A percentile compares a stretch with the other conserved stretches of the same genome.
These are phyloP conservation scores for Graphiopsis chlorocephala DNA, from an alignment of 2,329 filamentous ascomycete species.

Conservation along the genomic window DNA sequence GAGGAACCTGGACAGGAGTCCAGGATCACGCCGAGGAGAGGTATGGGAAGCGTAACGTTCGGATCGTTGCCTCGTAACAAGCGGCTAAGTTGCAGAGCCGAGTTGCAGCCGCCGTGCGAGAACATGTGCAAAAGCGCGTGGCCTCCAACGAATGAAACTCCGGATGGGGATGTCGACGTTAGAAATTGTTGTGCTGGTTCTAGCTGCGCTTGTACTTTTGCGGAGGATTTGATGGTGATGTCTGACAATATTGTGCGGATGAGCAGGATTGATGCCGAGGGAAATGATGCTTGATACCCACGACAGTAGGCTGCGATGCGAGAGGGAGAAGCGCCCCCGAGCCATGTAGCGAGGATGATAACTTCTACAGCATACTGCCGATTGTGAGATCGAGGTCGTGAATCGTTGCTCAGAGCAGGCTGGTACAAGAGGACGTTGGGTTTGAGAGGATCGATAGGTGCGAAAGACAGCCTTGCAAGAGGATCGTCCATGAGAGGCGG, in stretches of 20 bases:
- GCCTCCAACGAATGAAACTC: not conserved
- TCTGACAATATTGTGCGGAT: constrained; percentile 13
- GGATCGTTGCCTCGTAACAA: not conserved
- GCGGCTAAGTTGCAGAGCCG: constrained; percentile 9
- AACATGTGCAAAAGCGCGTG: constrained; percentile 7
- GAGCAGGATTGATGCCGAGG: constrained; percentile 2
- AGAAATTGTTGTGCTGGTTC: not conserved
- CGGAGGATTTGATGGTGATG: constrained; percentile 1
- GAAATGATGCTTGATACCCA: constrained; percentile 7
- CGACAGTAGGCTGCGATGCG: constrained; percentile 15
- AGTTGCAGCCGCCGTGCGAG: constrained; percentile 9
- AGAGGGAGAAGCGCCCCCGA: constrained; percentile 1
- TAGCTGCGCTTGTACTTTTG: not conserved
- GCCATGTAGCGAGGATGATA: constrained; percentile 13
- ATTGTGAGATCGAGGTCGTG: not conserved
- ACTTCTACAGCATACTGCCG: not conserved
- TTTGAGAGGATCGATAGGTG: not conserved
- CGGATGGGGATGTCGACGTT: not conserved
- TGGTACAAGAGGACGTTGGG: not conserved
- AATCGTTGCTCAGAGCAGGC: not conserved
- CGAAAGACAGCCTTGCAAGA: not conserved
- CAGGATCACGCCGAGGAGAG: not conserved
- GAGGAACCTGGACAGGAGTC: constrained; percentile 3
- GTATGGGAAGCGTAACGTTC: not conserved
- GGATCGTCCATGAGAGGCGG: not conserved